Evolutionary conservation across 352 stramenopile species (phyloP), one percentile per base, ranked within the genome.

Genomic region (Phytophthora aleatoria): DNA sequence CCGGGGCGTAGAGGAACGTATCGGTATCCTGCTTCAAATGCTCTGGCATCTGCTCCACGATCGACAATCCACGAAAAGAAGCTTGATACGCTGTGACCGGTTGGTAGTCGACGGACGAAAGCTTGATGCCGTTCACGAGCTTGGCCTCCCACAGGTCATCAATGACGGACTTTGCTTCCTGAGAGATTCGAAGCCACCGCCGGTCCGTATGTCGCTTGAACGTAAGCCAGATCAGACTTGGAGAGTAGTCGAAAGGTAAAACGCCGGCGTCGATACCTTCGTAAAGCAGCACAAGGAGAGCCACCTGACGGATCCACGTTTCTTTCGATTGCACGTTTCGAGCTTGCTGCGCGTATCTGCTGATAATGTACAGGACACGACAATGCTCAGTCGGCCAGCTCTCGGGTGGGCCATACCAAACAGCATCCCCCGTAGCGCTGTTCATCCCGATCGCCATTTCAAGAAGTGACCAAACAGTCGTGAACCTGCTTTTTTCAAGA

Each of bases 61-160:
- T 92, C 0, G 79, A 86, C 9, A 95, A 68, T 12, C 97, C 91
- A 61, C 97, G 88, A 31, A 97, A 85, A 5, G 91, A 87, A 27
- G 97, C 86, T 62, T 99, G 96, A 74, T 98, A 99, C 48, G 94
- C 95, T 5, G 96, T 98, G n/a, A 98, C 93, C 0, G 96, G 92
- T 65, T 98, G 95, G 71, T 98, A 98, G 47, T 90, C 77, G n/a
- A 89, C 67, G 0, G 92, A 97, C 12, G 90, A 95, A 58, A 98
- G 89, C 65, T 98, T 97, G 41, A 98, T 84, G 16, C 91, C 95
- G 62, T 97, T 98, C 50, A 99, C 71, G n/a, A 99, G 87, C 51
- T 98, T 89, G 54, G 96, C 94, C 63, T 99, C 95, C 58, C 90
- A 94, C 16, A 99, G 77, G 59, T 98, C 97, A 68, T 99, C 97